Percentiles rank a stretch among this genome's conserved stretches.
These are phyloP conservation scores for Uronychia binucleata DNA, from an alignment of 73 alveolate species.

Conservation along the genomic window DNA sequence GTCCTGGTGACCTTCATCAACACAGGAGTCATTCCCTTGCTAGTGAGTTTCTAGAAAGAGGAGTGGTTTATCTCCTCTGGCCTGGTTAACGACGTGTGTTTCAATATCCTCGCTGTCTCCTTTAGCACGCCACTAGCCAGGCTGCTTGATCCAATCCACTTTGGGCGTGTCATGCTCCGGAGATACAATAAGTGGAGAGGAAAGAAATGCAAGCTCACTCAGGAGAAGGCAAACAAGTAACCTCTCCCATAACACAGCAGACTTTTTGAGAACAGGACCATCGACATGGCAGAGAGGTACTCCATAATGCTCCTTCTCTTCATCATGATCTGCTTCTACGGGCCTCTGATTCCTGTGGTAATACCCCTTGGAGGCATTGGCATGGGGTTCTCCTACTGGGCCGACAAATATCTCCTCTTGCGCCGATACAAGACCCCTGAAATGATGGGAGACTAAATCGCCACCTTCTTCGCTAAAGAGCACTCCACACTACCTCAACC, in stretches of 20 bases:
- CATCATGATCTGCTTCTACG: conserved; percentile 50
- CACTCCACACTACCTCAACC: too few relatives aligned
- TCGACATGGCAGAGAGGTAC: conserved; percentile 66
- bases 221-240: not conserved
- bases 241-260: not conserved
- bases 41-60: not conserved
- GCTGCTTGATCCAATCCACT: conserved; percentile 43
- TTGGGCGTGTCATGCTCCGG: conserved; percentile 22
- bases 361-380: conserved; percentile 53
- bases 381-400: conserved; percentile 56
- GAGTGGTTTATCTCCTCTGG: not conserved
- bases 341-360: conserved; percentile 64
- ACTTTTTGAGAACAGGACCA: conserved; percentile 57
- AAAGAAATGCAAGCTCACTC: conserved; percentile 29
- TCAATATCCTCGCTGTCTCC: conserved; percentile 3
- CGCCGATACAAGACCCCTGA: conserved; percentile 63
- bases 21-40: not conserved
- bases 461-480: conserved; percentile 38
- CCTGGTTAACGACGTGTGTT: not conserved
- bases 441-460: conserved; percentile 51
- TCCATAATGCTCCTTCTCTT: conserved; percentile 49
- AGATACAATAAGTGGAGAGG: conserved; percentile 16
- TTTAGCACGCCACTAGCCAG: conserved; percentile 53
- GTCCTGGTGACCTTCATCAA: not conserved
- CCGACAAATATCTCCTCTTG: conserved; percentile 53